These are phyloP conservation scores for Kwoniella botswanensis DNA, from an alignment of 768 basidiomycete genomes.

Conservation along the genomic window DNA sequence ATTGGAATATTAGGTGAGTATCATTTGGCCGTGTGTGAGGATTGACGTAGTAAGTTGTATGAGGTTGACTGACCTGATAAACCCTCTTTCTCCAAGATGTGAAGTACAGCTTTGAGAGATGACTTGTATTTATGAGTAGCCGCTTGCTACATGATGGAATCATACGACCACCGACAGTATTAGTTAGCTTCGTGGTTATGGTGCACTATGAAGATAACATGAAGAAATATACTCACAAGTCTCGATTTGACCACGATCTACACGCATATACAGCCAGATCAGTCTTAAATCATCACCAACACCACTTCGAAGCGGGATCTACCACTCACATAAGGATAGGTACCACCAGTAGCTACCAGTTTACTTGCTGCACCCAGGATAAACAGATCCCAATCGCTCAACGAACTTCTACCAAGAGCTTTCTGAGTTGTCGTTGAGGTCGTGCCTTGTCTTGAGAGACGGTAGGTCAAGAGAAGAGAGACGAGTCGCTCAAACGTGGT, in stretches of 20 bases:
- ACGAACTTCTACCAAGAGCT: slow-evolving; percentile 61
- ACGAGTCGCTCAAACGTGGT: slow-evolving; percentile 95
- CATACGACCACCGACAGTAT: neutral
- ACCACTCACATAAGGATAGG: slow-evolving; percentile 74
- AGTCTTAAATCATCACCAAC: neutral
- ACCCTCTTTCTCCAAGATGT: slow-evolving; percentile 77
- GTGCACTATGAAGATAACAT: neutral
- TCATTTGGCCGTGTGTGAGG: too few species aligned
- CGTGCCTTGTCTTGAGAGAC: slow-evolving; percentile 66
- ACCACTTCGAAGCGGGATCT: neutral
- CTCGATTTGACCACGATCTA: slow-evolving; percentile 59
- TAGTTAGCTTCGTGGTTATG: too few species aligned
- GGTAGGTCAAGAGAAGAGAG: slow-evolving; percentile 71
- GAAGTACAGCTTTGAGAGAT: slow-evolving; percentile 73
- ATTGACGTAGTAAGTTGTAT: neutral
- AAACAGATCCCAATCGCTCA: slow-evolving; percentile 91
- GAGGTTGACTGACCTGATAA: slow-evolving; percentile 35
- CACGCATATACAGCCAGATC: neutral
- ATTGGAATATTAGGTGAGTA: too few species aligned
- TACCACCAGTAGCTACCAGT: slow-evolving; percentile 67
- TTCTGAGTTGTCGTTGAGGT: slow-evolving; percentile 59
- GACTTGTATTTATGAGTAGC: slow-evolving; percentile 74
- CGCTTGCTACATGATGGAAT: slow-evolving; percentile 60
- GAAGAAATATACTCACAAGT: slow-evolving; percentile 39
- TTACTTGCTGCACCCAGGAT: slow-evolving; percentile 93